phyloP scores from a whole-genome alignment of 2,329 filamentous ascomycete species.

The Pseudocercospora musae region DNA sequence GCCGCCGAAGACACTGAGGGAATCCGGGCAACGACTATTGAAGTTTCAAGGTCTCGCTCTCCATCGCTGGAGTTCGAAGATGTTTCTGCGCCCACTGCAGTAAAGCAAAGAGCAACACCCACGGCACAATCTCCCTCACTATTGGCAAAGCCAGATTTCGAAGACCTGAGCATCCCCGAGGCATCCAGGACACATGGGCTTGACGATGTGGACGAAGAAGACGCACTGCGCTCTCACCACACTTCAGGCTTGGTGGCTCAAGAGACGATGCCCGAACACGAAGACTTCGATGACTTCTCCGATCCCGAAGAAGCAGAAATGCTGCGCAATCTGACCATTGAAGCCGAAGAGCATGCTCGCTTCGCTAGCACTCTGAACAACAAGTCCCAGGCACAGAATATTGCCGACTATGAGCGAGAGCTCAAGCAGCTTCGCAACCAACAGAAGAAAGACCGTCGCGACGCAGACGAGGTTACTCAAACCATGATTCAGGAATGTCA shows the following conservation, averaged over 20 bases:
- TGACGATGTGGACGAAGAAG: conserved; percentile 21
- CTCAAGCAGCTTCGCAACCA: conserved; percentile 83
- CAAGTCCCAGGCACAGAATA: conserved; percentile 65
- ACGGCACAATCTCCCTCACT: neutral
- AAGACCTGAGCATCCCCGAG: conserved; percentile 46
- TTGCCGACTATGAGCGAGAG: conserved; percentile 80
- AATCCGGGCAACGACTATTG: neutral
- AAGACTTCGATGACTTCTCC: conserved; percentile 53
- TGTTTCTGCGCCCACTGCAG: neutral
- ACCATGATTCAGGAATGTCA: conserved; percentile 97
- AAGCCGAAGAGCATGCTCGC: conserved; percentile 89
- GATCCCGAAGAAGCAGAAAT: conserved; percentile 92
- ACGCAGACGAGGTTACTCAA: conserved; percentile 90
- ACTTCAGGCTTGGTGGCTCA: conserved; percentile 33
- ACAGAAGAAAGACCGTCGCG: conserved; percentile 91
- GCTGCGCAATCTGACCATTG: conserved; percentile 77
- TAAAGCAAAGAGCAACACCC: neutral
- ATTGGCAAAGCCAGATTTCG: conserved; percentile 47
- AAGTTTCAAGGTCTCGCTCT: conserved; percentile 2
- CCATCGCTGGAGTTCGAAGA: conserved; percentile 18
- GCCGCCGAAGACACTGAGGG: neutral
- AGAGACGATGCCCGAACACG: conserved; percentile 27
- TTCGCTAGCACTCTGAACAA: conserved; percentile 87
- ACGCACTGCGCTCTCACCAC: conserved; percentile 30
- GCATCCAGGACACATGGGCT: conserved; percentile 14